Evolutionary conservation across 805 yeast species (phyloP), one percentile per base, ranked within the genome.

Genomic region (Nakazawaea wyomingensis): DNA sequence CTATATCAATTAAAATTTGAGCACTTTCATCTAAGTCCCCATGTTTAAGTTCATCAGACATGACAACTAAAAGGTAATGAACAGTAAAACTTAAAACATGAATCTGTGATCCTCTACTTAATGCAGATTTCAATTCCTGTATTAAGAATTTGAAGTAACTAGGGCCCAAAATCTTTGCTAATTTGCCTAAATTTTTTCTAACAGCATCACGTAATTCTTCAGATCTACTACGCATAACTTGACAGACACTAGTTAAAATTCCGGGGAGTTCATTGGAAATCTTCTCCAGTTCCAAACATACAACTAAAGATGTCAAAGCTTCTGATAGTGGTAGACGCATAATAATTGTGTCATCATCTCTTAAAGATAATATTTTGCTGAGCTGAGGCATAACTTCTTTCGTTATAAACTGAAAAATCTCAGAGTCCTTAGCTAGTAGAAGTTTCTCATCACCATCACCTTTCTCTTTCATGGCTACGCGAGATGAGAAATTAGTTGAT

Each of bases 61-160:
- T 63, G 7, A 77, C 71, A 1, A 75, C 74, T 41, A 93, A 62
- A 30, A 91, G 63, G 38, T 80, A 69, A 61, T 93, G 96, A 4
- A 87, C 76, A 1, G 97, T 86, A 63, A 69, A 93, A 55, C 96
- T 88, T 53, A 93, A 74, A 46, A 93, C 88, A 62, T 93, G 99
- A 41, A 89, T 76, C 58, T 93, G 98, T 11, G 96, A 86, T 20
- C 99, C 99, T 56, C 95, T 72, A 4, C 82, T 73, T 42, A 91
- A 68, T 0, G 97, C 95, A 16, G 82, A 64, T 50, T 76, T 80
- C 54, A 93, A 70, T 57, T 93, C 98, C 45, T 76, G 75, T 19
- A 93, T 64, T 38, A 93, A 76, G 56, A 89, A 88, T 43, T 73
- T 71, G 47, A 91, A 65, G 57, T 89, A 89, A 18, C 63, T 60